These are phyloP conservation scores for Crithidia brevicula DNA, from an alignment of 208 protist species.

Conservation along the genomic window DNA sequence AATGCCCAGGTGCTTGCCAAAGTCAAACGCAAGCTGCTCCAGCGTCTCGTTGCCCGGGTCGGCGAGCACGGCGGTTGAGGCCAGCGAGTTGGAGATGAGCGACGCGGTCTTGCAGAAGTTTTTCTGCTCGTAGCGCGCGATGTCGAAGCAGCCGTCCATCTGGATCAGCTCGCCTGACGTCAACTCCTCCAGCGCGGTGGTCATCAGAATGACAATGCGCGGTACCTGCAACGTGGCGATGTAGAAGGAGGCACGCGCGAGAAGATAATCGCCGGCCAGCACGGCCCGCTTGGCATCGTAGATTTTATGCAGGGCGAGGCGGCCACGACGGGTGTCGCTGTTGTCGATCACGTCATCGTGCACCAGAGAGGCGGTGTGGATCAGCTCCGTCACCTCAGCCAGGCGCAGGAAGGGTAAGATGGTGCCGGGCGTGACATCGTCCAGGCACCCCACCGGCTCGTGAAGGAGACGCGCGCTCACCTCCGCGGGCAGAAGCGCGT, in stretches of 20 bases:
- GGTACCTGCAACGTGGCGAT: slow-evolving; percentile 85
- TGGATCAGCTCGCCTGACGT: slow-evolving; percentile 95
- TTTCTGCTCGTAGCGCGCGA: slow-evolving; percentile 87
- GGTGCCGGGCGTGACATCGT: slow-evolving; percentile 60
- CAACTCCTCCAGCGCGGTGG: slow-evolving; percentile 91
- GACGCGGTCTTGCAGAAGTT: slow-evolving; percentile 95
- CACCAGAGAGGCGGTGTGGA: slow-evolving; percentile 96
- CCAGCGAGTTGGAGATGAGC: slow-evolving; percentile 93
- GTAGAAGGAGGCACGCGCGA: slow-evolving; percentile 90
- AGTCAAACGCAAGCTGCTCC: slow-evolving; percentile 67
- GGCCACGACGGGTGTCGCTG: slow-evolving; percentile 90
- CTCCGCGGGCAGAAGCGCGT: slow-evolving; percentile 67
- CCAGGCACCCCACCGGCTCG: slow-evolving; percentile 51
- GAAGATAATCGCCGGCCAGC: slow-evolving; percentile 94
- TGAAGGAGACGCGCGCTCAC: slow-evolving; percentile 44
- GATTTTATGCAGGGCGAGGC: slow-evolving; percentile 76
- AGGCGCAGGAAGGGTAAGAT: slow-evolving; percentile 82
- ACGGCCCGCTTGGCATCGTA: slow-evolving; percentile 91
- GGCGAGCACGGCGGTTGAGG: slow-evolving; percentile 85
- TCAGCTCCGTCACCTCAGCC: slow-evolving; percentile 96
- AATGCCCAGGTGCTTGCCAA: slow-evolving; percentile 93
- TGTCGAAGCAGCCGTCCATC: slow-evolving; percentile 90
- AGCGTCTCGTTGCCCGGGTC: slow-evolving; percentile 53
- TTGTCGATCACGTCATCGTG: slow-evolving; percentile 97
- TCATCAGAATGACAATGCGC: slow-evolving; percentile 93